Percentiles rank a stretch among this genome's conserved stretches.
Evolutionary conservation across 345 rosid genomes (phyloP).

Genomic region (Linum tenue): DNA sequence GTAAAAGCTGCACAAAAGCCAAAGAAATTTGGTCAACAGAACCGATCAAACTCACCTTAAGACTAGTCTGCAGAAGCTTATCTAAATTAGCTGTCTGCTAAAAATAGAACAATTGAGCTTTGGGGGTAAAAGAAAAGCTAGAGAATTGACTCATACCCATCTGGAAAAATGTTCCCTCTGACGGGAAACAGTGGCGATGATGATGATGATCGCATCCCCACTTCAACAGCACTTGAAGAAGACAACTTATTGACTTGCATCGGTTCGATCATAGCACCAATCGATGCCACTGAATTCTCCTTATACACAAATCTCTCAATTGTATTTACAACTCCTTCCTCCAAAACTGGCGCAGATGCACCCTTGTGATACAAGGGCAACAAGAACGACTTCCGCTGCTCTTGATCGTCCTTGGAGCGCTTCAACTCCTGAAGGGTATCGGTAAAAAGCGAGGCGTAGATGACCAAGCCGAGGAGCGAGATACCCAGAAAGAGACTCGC

Average conservation of each 20-base stretch:
- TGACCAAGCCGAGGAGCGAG: conserved; percentile 43
- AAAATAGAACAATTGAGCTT: not conserved
- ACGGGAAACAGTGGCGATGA: conserved; percentile 65
- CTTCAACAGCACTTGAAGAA: conserved; percentile 29
- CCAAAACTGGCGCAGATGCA: conserved; percentile 25
- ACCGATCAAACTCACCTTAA: not conserved
- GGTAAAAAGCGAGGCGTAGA: conserved; percentile 38
- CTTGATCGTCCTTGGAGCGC: conserved; percentile 32
- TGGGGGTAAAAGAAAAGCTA: not conserved
- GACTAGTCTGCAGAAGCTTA: not conserved
- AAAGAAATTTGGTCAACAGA: conserved; percentile 5
- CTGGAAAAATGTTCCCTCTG: conserved; percentile 68
- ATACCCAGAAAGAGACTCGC: conserved; percentile 24
- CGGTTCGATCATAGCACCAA: conserved; percentile 22
- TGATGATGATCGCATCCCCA: conserved; percentile 19
- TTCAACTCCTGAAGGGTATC: conserved; percentile 31
- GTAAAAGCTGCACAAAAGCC: conserved; percentile 43
- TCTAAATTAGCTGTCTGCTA: too few species aligned
- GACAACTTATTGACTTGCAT: conserved; percentile 23
- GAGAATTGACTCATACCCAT: conserved; percentile 49
- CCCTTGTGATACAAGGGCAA: conserved; percentile 64
- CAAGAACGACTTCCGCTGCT: conserved; percentile 41
- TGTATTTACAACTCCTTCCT: conserved; percentile 37
- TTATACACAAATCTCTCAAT: conserved; percentile 37
- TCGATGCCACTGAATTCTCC: conserved; percentile 22